These are phyloP conservation scores for Venturia effusa DNA, from an alignment of 2,329 filamentous ascomycete genomes.

Conservation along the genomic window DNA sequence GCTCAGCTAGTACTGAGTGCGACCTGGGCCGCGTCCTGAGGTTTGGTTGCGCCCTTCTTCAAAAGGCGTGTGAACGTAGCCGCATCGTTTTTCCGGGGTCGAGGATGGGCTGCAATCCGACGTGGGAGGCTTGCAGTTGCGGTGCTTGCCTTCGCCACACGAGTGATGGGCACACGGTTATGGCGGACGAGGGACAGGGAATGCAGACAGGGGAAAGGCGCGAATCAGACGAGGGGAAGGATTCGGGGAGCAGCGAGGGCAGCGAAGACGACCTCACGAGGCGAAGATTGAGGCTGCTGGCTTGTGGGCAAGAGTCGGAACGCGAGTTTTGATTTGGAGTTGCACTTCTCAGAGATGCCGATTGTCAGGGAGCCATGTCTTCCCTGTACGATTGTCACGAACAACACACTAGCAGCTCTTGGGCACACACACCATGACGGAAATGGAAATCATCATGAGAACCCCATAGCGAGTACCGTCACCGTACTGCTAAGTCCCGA, in stretches of 20 bases:
- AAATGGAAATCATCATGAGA: not conserved
- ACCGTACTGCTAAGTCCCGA: not conserved
- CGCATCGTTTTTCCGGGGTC: not conserved
- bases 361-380: not conserved
- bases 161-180: not conserved
- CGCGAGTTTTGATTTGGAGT: not conserved
- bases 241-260: not conserved
- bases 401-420: not conserved
- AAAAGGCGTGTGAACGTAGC: not conserved
- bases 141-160: not conserved
- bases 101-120: not conserved
- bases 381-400: not conserved
- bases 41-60: not conserved
- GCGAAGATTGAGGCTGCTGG: not conserved
- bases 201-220: not conserved
- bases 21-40: not conserved
- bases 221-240: not conserved
- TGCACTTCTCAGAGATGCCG: not conserved
- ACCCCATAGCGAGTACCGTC: not conserved
- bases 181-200: not conserved
- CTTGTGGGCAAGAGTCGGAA: not conserved
- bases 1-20: not conserved
- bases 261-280: not conserved
- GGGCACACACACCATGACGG: not conserved
- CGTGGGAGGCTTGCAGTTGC: slow-evolving; percentile 3